These are phyloP conservation scores for Metschnikowia gruessii DNA, from an alignment of 805 yeast genomes.

Conservation along the genomic window DNA sequence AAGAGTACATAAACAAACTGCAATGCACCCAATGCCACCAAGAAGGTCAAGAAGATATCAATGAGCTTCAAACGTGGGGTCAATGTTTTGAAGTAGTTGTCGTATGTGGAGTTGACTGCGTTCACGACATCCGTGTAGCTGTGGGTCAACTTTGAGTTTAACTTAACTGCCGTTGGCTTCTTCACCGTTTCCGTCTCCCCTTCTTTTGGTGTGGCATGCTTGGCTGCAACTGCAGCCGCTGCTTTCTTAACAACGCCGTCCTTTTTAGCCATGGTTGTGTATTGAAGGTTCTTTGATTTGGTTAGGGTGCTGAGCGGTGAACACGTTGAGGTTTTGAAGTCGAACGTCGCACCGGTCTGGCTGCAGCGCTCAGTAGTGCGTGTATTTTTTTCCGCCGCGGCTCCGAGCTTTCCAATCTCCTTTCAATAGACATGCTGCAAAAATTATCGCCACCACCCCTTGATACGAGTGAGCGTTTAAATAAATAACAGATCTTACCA, in stretches of 20 bases:
- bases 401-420: too few relatives aligned
- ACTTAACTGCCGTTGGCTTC: slow-evolving; percentile 14
- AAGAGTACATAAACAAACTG: slow-evolving; percentile 77
- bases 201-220: neutral
- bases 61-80: slow-evolving; percentile 59
- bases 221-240: slow-evolving; percentile 20
- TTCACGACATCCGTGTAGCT: slow-evolving; percentile 26
- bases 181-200: slow-evolving; percentile 5
- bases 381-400: too few relatives aligned
- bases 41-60: slow-evolving; percentile 71
- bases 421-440: too few relatives aligned
- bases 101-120: slow-evolving; percentile 35
- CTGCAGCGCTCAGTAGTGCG: too few relatives aligned
- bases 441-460: too few relatives aligned
- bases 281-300: neutral
- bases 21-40: slow-evolving; percentile 69
- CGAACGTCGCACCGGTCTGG: neutral
- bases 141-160: slow-evolving; percentile 8
- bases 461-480: too few relatives aligned
- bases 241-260: slow-evolving; percentile 15
- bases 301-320: neutral
- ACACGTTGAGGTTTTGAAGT: slow-evolving; percentile 2
- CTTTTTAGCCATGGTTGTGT: slow-evolving; percentile 35
- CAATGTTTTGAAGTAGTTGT: slow-evolving; percentile 32
- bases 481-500: too few relatives aligned